A percentile compares a stretch with the other conserved stretches of the same genome.
These are phyloP conservation scores for Sordariomycetes sp. DNA, from an alignment of 2,329 filamentous ascomycete species.

Conservation along the genomic window DNA sequence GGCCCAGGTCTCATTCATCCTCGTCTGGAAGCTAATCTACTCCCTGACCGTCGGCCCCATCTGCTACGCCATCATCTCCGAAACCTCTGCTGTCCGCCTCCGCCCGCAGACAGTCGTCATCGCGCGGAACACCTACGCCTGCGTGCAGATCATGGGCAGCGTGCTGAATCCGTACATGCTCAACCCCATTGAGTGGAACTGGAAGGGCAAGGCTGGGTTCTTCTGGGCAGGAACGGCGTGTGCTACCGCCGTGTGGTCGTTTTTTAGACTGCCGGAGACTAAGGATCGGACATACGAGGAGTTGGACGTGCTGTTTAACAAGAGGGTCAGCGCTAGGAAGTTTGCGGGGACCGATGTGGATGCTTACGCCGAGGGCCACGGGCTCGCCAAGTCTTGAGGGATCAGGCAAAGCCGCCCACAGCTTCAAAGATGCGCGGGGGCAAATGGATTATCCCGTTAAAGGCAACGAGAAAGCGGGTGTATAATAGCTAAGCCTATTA, in stretches of 20 bases:
- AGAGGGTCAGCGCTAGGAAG: constrained; percentile 55
- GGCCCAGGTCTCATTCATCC: constrained; percentile 24
- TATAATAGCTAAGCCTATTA: no score
- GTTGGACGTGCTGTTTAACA: constrained; percentile 73
- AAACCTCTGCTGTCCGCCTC: constrained; percentile 26
- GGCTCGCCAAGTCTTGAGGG: neutral
- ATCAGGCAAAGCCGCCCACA: no score
- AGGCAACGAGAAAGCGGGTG: neutral
- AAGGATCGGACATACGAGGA: constrained; percentile 72
- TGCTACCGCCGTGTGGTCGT: constrained; percentile 38
- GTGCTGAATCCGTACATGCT: constrained; percentile 19
- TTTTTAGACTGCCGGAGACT: constrained; percentile 39
- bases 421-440: no score
- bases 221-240: constrained; percentile 27
- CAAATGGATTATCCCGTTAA: neutral
- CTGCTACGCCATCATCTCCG: constrained; percentile 27
- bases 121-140: constrained; percentile 20
- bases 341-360: constrained; percentile 49
- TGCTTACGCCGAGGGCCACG: constrained; percentile 33
- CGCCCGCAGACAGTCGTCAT: constrained; percentile 28
- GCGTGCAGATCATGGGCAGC: constrained; percentile 14
- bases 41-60: constrained; percentile 29
- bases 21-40: constrained; percentile 30
- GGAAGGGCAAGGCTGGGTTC: constrained; percentile 22
- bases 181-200: constrained; percentile 17